phyloP scores from a whole-genome alignment of 2,329 filamentous ascomycete species.

The Ascochyta pisi region DNA sequence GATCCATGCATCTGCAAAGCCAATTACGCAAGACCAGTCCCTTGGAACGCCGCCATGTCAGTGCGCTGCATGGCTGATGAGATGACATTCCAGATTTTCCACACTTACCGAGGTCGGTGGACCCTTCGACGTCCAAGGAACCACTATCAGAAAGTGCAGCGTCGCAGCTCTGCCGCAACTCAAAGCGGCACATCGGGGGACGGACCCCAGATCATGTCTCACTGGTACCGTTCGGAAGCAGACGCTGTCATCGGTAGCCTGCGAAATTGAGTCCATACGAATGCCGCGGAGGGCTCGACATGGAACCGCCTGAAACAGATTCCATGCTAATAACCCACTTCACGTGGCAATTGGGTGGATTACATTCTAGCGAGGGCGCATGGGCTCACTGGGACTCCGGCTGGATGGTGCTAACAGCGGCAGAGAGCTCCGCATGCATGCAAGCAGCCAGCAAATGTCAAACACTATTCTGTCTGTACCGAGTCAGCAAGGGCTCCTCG shows the following conservation, averaged over 20 bases:
- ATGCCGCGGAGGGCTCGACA: neutral
- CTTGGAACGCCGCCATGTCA: conserved; percentile 1
- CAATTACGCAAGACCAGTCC: conserved; percentile 10
- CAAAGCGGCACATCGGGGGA: neutral
- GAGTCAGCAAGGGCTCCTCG: conserved; percentile 11
- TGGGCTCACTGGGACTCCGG: conserved; percentile 6
- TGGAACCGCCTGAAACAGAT: conserved; percentile 7
- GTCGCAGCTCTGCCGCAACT: neutral
- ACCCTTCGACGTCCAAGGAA: neutral
- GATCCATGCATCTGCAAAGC: neutral
- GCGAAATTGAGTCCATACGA: neutral
- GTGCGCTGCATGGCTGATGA: conserved; percentile 11
- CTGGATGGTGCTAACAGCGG: conserved; percentile 13
- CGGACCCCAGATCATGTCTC: neutral
- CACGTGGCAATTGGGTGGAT: conserved; percentile 4
- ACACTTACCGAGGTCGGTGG: conserved; percentile 1
- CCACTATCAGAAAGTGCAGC: neutral
- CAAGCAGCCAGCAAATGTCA: conserved; percentile 13
- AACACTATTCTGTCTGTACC: conserved; percentile 5
- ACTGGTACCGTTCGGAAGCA: conserved; percentile 6
- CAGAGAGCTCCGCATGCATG: conserved; percentile 14
- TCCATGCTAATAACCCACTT: conserved; percentile 7
- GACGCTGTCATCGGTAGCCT: conserved; percentile 2
- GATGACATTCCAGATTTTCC: conserved; percentile 7
- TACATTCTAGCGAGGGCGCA: conserved; percentile 3